These are phyloP conservation scores for Akanthomyces dipterigenus DNA, from an alignment of 2,329 filamentous ascomycete genomes.

Conservation along the genomic window DNA sequence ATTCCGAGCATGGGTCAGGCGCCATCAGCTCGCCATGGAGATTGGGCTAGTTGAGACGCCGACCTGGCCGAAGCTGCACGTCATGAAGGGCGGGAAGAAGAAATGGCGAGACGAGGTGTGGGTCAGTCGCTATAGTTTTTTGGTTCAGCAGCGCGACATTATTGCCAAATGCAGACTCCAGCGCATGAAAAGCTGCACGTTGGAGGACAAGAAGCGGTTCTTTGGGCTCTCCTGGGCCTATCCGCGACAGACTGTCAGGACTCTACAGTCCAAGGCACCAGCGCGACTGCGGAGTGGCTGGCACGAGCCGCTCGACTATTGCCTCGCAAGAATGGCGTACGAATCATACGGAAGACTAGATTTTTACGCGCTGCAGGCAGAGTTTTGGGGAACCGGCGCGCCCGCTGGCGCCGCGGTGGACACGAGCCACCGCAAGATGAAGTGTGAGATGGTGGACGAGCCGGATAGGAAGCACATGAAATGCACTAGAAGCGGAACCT, in stretches of 20 bases:
- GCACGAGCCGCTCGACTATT: slow-evolving; percentile 12
- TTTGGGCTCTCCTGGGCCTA: neutral
- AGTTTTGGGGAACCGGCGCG: slow-evolving; percentile 6
- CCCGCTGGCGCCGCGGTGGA: neutral
- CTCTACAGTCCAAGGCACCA: neutral
- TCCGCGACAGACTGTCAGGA: slow-evolving; percentile 1
- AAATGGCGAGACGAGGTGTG: slow-evolving; percentile 18
- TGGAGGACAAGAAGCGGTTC: neutral
- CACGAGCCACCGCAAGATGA: neutral
- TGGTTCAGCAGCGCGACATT: slow-evolving; percentile 18
- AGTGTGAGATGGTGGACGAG: neutral
- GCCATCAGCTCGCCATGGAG: slow-evolving; percentile 21
- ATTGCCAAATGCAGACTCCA: slow-evolving; percentile 12
- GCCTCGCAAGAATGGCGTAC: slow-evolving; percentile 11
- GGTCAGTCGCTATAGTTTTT: slow-evolving; percentile 18
- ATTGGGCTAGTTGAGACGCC: slow-evolving; percentile 10
- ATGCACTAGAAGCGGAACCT: neutral
- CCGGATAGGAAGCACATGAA: neutral
- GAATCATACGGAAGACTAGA: neutral
- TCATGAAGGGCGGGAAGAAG: neutral
- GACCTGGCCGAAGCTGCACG: slow-evolving; percentile 14
- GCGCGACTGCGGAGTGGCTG: slow-evolving; percentile 13
- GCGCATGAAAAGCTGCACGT: neutral
- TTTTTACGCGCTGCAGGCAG: neutral
- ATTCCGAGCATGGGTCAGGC: slow-evolving; percentile 16